Evolutionary conservation across 1,284 basidiomycete species (phyloP), one percentile per base, ranked within the genome.

Genomic region (Hortiboletus rubellus): DNA sequence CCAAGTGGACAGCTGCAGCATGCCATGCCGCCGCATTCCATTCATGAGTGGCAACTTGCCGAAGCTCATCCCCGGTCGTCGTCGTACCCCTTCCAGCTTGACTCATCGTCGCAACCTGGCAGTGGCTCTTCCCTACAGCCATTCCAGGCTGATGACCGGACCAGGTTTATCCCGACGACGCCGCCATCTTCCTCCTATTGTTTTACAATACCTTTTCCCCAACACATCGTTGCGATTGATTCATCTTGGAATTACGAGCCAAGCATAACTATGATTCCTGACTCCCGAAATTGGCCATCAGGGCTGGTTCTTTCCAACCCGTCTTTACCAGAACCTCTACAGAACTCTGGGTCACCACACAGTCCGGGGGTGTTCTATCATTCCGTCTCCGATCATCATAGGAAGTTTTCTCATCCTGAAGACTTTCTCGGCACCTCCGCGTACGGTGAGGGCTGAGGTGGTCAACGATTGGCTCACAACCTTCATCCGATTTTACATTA

Each of bases 1-100:
- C 30, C 42, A 24, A 51, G 30, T n/a, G 54, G 47, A 54, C 59
- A 52, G 31, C 27, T 27, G 7, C 57, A 53, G 9, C 12, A 44
- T 37, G 33, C 47, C 42, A 31, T 47, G 1, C 27, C 56, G 18
- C 24, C 45, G 5, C 42, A 47, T 44, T 50, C 41, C 6, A 50
- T 48, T 36, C 43, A 50, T 24, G 54, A 58, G 11, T 54, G 55
- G 62, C 62, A 63, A 17, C 53, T 54, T 46, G 12, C 27, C 27
- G 7, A 27, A 27, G 27, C 45, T 44, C 38, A 38, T 10, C 22
- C 17, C 9, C 60, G 62, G 6, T 51, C 50, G 10, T 33, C 41
- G 12, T 38, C 47, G 18, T 42, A 58, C 30, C 31, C 51, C 7
- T 47, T 48, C 36, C 55, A 56, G 9, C 31, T 34, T n/a, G 38